A percentile compares a stretch with the other conserved stretches of the same genome.
phyloP scores from a whole-genome alignment of 1,284 basidiomycete species.

The Farysia itapuensis region DNA sequence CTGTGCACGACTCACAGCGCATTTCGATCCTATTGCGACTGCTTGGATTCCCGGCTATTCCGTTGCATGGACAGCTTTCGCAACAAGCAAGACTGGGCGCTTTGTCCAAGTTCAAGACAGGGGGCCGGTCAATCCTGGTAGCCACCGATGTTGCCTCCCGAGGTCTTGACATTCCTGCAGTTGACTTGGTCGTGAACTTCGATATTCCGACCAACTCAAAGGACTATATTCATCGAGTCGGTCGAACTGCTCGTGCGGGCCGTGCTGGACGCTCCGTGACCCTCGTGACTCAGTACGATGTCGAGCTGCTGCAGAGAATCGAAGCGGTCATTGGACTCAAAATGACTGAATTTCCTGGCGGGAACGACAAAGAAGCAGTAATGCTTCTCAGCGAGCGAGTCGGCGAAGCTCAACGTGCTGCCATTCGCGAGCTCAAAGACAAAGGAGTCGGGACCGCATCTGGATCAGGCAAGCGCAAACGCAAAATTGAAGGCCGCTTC shows the following conservation, averaged over 20 bases:
- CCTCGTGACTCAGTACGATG: slow-evolving; percentile 96
- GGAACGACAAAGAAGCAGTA: slow-evolving; percentile 83
- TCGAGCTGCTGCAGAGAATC: slow-evolving; percentile 92
- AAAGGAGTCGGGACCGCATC: slow-evolving; percentile 46
- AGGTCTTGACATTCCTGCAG: slow-evolving; percentile 93
- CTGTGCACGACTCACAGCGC: slow-evolving; percentile 89
- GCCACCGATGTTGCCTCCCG: slow-evolving; percentile 94
- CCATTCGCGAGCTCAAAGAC: slow-evolving; percentile 69
- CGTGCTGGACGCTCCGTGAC: slow-evolving; percentile 93
- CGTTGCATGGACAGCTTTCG: slow-evolving; percentile 90
- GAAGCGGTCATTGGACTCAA: slow-evolving; percentile 79
- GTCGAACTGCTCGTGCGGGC: slow-evolving; percentile 93
- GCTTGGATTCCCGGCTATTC: slow-evolving; percentile 91
- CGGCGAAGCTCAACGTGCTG: slow-evolving; percentile 81
- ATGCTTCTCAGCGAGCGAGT: slow-evolving; percentile 85
- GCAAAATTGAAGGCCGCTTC: slow-evolving; percentile 30
- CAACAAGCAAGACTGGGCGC: slow-evolving; percentile 92
- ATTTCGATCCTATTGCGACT: slow-evolving; percentile 85
- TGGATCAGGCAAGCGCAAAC: slow-evolving; percentile 50
- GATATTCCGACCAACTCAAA: slow-evolving; percentile 98
- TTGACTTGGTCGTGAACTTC: slow-evolving; percentile 97
- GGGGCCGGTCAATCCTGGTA: slow-evolving; percentile 85
- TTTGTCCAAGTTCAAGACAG: slow-evolving; percentile 94
- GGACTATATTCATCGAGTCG: slow-evolving; percentile 98
- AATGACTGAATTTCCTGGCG: slow-evolving; percentile 79